Evolutionary conservation across 768 basidiomycete genomes (phyloP), one percentile per base, ranked within the genome.

Genomic region (Pleurotus tuoliensis): DNA sequence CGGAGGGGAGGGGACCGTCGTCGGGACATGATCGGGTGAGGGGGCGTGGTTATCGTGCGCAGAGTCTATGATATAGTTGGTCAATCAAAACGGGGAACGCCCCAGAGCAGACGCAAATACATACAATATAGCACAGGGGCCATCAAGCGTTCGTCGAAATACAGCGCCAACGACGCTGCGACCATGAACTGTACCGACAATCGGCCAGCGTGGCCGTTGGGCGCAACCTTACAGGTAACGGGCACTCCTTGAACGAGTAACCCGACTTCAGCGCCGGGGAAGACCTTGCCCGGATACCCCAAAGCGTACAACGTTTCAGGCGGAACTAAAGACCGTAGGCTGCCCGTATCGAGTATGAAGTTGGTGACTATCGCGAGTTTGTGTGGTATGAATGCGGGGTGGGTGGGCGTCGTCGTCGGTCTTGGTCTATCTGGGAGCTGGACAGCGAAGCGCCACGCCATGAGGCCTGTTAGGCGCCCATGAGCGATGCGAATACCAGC

Each of bases 261-360:
- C 2, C 51, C 49, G 0, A 68, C 60, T 34, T 63, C 61, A 8
- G 64, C 24, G 15, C 67, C 67, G 7, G 63, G 55, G 1, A 7
- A 49, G 22, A 59, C 39, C 4, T 38, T 43, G 4, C 66, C 63
- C 1, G 38, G 30, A 27, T 59, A 64, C 2, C 61, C 61, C 16
- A 68, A 57, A 9, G 63, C 66, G 3, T n/a, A 38, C 3, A 67
- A 47, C 9, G 54, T 52, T 13, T 63, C 64, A 15, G 54, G 41
- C 2, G 66, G 62, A 1, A 68, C 59, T 15, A 53, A 55, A 4
- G 64, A 60, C 22, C 54, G 55, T 25, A 58, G 38, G 41, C 50
- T 57, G 8, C 63, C 64, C 18, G 66, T 68, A 55, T 68, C 67
- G 4, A 68, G 61, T 16, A 68, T 63, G 25, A 68, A 68, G 37